Evolutionary conservation across 2,329 filamentous ascomycete genomes (phyloP).

Genomic region (Aspergillus sp.): DNA sequence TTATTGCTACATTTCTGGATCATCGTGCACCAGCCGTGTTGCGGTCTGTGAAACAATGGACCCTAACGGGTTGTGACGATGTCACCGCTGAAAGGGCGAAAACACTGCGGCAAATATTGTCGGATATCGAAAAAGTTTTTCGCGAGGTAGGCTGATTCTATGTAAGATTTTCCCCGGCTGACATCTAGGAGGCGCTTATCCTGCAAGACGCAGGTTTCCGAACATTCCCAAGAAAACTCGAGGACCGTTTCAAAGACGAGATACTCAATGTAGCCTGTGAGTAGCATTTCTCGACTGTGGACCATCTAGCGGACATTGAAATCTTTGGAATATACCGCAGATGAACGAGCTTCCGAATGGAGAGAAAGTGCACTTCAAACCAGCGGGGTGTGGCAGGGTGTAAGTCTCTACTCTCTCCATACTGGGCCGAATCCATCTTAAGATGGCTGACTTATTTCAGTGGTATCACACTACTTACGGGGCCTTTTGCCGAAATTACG

Average conservation of each 20-base stretch:
- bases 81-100: constrained; percentile 9
- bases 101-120: constrained; percentile 6
- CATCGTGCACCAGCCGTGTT: constrained; percentile 10
- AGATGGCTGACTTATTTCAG: constrained; percentile 2
- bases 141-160: constrained; percentile 3
- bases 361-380: constrained; percentile 3
- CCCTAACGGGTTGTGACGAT: constrained; percentile 6
- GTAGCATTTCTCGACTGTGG: background rate
- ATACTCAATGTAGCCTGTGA: constrained; percentile 5
- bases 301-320: background rate
- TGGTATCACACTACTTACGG: constrained; percentile 7
- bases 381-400: constrained; percentile 6
- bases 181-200: constrained; percentile 1
- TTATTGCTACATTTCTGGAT: constrained; percentile 7
- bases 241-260: constrained; percentile 1
- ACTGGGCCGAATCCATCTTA: background rate
- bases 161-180: background rate
- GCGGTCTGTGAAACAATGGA: constrained; percentile 13
- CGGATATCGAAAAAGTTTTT: constrained; percentile 5
- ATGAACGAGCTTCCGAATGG: constrained; percentile 2
- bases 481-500: constrained; percentile 12
- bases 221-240: background rate
- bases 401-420: constrained; percentile 2
- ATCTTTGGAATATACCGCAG: background rate
- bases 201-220: background rate